Base-by-base conservation (phyloP, 2,329 filamentous ascomycete species). In the Colletotrichum aenigma region DNA sequence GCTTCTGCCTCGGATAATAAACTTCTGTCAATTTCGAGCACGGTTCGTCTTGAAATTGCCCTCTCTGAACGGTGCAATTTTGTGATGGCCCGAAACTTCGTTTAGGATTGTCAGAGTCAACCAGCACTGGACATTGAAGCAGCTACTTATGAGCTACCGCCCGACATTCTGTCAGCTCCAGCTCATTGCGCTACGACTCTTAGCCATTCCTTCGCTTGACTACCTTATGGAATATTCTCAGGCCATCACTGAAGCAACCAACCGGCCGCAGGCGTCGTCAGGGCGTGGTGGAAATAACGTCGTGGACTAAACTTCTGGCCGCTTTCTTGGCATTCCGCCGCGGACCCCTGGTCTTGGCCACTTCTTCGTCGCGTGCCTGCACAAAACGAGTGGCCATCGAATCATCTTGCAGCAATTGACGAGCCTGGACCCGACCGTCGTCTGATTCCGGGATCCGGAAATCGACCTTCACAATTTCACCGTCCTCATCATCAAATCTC, bases 251-350 rank as follows among this genome's bases (percentile, higher is more conserved):
- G 15, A 38, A 64, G 30, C 32, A 43, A 64, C 21, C n/a, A 36
- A 43, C 21, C 32, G 28, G 48, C 36, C 18, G 38, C 32, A 21
- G 28, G 32, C 21, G 8, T 26, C 38, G 26, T 58, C 56, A 43
- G 34, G 28, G 38, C n/a, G 34, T 52, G 32, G 73, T 73, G 70
- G 70, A 69, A 73, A 75, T 65, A 68, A 73, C 58, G 43, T 69
- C 56, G 32, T 30, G 30, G 15, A 60, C 55, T 58, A 68, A 34
- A n/a, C n/a, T 58, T 43, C 34, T 55, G 26, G 70, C 56, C 43
- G 56, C 24, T 16, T 55, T 55, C 73, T 68, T 73, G 70, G 70
- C 73, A 67, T 58, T 38, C 38, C 38, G 66, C 73, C 56, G 36
- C 64, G 32, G 30, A 67, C 12, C 64, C 70, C 69, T 64, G 56